These are phyloP conservation scores for Diospyros lotus DNA, from an alignment of 148 eudicot species.

Conservation along the genomic window DNA sequence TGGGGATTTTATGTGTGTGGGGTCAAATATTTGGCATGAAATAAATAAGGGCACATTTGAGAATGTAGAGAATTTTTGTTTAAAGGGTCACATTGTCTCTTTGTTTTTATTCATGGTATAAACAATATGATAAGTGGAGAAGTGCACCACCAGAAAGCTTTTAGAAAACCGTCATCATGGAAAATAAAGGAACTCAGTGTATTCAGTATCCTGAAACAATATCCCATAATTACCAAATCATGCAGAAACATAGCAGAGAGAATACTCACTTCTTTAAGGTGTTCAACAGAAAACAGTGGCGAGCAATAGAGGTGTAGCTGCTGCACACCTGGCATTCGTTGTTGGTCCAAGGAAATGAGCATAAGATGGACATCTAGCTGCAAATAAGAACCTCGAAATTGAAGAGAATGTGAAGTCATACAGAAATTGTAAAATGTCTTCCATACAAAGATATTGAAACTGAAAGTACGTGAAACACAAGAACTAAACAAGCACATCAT, in stretches of 20 bases:
- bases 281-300: slow-evolving; percentile 12
- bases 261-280: slow-evolving; percentile 21
- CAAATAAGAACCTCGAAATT: slow-evolving; percentile 15
- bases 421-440: background rate
- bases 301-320: slow-evolving; percentile 20
- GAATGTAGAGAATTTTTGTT: too few relatives aligned
- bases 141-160: background rate
- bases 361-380: slow-evolving; percentile 27
- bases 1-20: too few relatives aligned
- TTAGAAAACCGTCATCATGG: background rate
- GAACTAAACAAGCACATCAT: background rate
- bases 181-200: background rate
- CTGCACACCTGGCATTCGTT: slow-evolving; percentile 16
- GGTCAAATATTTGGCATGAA: too few relatives aligned
- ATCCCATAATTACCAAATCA: background rate
- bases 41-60: too few relatives aligned
- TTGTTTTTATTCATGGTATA: background rate
- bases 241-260: slow-evolving; percentile 1
- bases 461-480: background rate
- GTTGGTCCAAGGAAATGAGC: slow-evolving; percentile 24
- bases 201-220: background rate
- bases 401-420: background rate
- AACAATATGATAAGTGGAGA: background rate
- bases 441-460: background rate
- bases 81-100: too few relatives aligned